phyloP scores from a whole-genome alignment of 2,329 filamentous ascomycete genomes.

The Aureobasidium leucospermi region DNA sequence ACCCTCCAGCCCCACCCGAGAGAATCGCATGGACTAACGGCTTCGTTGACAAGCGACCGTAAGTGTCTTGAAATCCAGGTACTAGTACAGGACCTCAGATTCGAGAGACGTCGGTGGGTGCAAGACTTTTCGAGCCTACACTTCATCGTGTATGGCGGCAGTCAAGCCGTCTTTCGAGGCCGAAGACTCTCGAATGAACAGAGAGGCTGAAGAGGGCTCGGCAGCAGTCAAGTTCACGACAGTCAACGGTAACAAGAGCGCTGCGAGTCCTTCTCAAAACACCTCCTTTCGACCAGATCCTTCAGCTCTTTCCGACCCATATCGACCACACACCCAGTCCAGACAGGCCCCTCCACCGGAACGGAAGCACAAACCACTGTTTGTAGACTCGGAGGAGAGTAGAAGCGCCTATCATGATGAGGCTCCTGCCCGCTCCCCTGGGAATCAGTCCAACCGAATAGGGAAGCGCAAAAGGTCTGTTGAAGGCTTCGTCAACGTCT shows the following conservation, averaged over 20 bases:
- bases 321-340: neutral
- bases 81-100: neutral
- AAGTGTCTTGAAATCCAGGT: neutral
- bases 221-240: slow-evolving; percentile 8
- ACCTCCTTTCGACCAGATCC: slow-evolving; percentile 5
- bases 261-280: neutral
- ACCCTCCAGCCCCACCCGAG: neutral
- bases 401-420: neutral
- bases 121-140: neutral
- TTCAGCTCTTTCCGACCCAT: neutral
- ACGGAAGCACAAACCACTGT: neutral
- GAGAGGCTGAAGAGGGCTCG: neutral
- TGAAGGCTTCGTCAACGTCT: neutral
- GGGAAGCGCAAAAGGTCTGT: slow-evolving; percentile 9
- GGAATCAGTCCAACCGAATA: neutral
- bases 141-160: slow-evolving; percentile 1
- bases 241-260: slow-evolving; percentile 6
- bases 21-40: slow-evolving; percentile 3
- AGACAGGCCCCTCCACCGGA: neutral
- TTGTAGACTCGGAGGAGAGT: neutral
- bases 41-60: neutral
- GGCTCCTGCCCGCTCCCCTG: neutral
- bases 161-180: slow-evolving; percentile 7
- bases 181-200: slow-evolving; percentile 5
- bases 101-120: neutral